Conservation (phyloP, 352 stramenopile species). For the Globisporangium acanthophoron region DNA sequence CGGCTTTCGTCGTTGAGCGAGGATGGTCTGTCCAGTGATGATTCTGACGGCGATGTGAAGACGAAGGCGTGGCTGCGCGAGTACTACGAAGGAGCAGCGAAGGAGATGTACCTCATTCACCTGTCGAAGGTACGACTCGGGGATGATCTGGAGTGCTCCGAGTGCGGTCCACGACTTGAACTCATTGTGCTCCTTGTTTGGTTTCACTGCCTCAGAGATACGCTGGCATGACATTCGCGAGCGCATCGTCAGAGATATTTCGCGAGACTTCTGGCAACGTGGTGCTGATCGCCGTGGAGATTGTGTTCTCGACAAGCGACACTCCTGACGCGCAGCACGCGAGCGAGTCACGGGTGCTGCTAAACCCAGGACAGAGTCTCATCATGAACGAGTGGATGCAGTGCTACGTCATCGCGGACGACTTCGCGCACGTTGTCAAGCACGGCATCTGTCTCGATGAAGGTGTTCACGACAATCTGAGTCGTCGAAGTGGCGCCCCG, state of each 20-base stretch:
- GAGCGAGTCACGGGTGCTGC: conserved; percentile 57
- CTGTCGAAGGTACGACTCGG: conserved; percentile 46
- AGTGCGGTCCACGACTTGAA: not conserved
- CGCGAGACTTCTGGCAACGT: conserved; percentile 57
- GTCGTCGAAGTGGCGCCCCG: conserved; percentile 19
- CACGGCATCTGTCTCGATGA: conserved; percentile 51
- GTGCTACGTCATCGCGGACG: conserved; percentile 84
- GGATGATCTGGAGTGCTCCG: not conserved
- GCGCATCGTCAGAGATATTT: conserved; percentile 57
- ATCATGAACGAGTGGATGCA: conserved; percentile 75
- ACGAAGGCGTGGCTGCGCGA: conserved; percentile 45
- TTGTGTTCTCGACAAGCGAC: conserved; percentile 48
- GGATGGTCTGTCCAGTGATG: not conserved
- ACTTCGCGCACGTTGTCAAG: conserved; percentile 60
- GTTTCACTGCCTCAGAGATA: conserved; percentile 33
- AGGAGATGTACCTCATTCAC: conserved; percentile 84
- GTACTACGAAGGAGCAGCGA: conserved; percentile 73
- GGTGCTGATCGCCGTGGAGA: conserved; percentile 75
- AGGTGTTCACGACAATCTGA: conserved; percentile 34
- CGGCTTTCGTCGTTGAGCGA: conserved; percentile 2
- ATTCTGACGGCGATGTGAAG: not conserved
- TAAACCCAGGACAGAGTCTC: conserved; percentile 72
- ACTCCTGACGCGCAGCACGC: conserved; percentile 15
- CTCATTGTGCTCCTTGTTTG: not conserved
- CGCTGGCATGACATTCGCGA: conserved; percentile 58